Percentiles rank a stretch among this genome's conserved stretches.
These are phyloP conservation scores for Heterobasidion occidentale DNA, from an alignment of 1,284 basidiomycete genomes.

Conservation along the genomic window DNA sequence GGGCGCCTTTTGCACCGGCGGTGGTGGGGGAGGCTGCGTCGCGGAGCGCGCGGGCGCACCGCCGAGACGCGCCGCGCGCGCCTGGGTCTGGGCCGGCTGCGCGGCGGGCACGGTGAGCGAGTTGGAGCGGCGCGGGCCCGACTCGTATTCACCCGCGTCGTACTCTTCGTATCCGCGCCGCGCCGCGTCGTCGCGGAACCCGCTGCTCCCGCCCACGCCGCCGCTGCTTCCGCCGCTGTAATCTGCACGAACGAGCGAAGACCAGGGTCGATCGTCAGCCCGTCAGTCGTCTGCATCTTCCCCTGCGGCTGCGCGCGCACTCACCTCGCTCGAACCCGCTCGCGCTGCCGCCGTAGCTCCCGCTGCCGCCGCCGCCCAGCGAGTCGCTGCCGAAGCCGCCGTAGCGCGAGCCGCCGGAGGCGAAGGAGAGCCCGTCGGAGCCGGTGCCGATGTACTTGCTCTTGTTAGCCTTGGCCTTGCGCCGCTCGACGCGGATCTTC, in stretches of 20 bases:
- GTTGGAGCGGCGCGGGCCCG: slow-evolving; percentile 31
- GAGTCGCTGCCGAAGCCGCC: slow-evolving; percentile 78
- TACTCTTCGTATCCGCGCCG: slow-evolving; percentile 83
- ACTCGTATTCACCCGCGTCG: slow-evolving; percentile 92
- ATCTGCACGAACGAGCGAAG: slow-evolving; percentile 9
- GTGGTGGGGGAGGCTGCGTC: no score
- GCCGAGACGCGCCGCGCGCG: no score
- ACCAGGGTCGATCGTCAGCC: not conserved
- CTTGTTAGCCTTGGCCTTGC: slow-evolving; percentile 89
- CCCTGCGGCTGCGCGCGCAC: no score
- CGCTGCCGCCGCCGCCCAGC: slow-evolving; percentile 8
- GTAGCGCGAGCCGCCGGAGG: slow-evolving; percentile 54
- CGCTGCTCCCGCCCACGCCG: slow-evolving; percentile 37
- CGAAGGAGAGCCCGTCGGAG: slow-evolving; percentile 66
- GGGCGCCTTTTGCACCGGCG: slow-evolving; percentile 28
- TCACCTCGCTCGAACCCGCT: slow-evolving; percentile 24
- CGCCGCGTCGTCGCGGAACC: slow-evolving; percentile 50
- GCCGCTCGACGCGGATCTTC: slow-evolving; percentile 80
- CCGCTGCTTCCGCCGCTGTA: slow-evolving; percentile 36
- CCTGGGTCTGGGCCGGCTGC: not conserved
- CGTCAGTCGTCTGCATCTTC: no score
- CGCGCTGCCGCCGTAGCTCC: slow-evolving; percentile 28
- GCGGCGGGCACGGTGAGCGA: slow-evolving; percentile 21
- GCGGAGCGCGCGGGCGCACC: slow-evolving; percentile 21
- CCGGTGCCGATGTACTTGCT: slow-evolving; percentile 88